A percentile compares a stretch with the other conserved stretches of the same genome.
Evolutionary conservation across 805 yeast species (phyloP).

Genomic region (Danielia oregonensis): DNA sequence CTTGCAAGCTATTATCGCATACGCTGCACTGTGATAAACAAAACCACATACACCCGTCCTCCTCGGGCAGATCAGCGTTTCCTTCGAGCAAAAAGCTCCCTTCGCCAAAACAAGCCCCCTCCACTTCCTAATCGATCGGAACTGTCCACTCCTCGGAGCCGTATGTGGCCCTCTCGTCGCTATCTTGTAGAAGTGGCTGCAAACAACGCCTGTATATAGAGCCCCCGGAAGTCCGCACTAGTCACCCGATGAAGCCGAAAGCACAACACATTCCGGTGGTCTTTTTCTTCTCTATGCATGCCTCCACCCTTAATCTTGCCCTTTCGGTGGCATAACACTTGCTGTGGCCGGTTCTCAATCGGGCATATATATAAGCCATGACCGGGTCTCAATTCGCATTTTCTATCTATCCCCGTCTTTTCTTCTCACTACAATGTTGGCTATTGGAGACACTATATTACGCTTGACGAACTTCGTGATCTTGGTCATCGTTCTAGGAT

Average conservation of each 20-base stretch:
- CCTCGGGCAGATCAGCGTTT: no score
- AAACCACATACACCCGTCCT: no score
- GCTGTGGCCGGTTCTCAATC: conserved; percentile 4
- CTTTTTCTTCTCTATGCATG: conserved; percentile 1
- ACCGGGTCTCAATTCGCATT: conserved; percentile 1
- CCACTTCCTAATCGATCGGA: no score
- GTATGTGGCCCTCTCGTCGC: no score
- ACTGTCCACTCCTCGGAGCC: no score
- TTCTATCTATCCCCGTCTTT: not conserved
- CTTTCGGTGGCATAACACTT: conserved; percentile 1
- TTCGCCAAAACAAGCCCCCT: no score
- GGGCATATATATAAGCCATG: conserved; percentile 2
- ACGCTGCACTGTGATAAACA: no score
- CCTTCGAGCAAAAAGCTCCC: no score
- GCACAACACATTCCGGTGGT: conserved; percentile 12
- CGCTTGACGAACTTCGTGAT: conserved; percentile 74
- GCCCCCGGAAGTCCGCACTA: conserved; percentile 9
- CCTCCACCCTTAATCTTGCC: conserved; percentile 1
- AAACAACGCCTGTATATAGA: conserved; percentile 11
- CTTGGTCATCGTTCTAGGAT: conserved; percentile 76
- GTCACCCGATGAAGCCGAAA: conserved; percentile 13
- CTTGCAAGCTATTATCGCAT: no score
- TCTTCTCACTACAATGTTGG: conserved; percentile 43
- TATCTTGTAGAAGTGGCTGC: no score
- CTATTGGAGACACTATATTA: conserved; percentile 70